These are phyloP conservation scores for Apiotrichum siamense DNA, from an alignment of 1,284 basidiomycete genomes.

Conservation along the genomic window DNA sequence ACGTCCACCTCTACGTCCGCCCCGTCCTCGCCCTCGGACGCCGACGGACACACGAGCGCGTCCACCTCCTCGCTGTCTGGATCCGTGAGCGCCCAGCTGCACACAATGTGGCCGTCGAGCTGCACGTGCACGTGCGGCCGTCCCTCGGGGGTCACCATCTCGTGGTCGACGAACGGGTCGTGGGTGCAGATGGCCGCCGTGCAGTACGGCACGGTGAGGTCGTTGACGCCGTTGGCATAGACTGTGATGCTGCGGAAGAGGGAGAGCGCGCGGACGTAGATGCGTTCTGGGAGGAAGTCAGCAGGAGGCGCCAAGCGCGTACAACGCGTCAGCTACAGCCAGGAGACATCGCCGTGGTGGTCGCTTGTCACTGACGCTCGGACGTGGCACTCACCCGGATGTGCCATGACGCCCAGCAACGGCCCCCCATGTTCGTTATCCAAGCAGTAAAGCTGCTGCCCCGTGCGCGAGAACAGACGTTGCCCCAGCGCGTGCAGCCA, in stretches of 20 bases:
- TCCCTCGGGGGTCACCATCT: constrained; percentile 13
- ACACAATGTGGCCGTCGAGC: constrained; percentile 30
- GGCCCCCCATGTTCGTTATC: constrained; percentile 65
- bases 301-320: no score
- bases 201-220: constrained; percentile 74
- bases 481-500: constrained; percentile 59
- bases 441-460: constrained; percentile 68
- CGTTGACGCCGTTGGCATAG: constrained; percentile 80
- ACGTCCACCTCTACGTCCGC: no score
- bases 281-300: constrained; percentile 60
- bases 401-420: constrained; percentile 74
- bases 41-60: neutral
- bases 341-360: no score
- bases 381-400: constrained; percentile 72
- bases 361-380: no score
- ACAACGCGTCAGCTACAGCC: neutral
- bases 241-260: constrained; percentile 67
- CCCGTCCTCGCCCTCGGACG: neutral
- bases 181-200: constrained; percentile 65
- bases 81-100: constrained; percentile 11
- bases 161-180: constrained; percentile 63
- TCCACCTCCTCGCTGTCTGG: constrained; percentile 25
- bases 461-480: constrained; percentile 71
- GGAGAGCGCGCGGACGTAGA: constrained; percentile 70
- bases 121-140: constrained; percentile 55